phyloP scores from a whole-genome alignment of 23 red algal species.

The Gracilaria caudata region DNA sequence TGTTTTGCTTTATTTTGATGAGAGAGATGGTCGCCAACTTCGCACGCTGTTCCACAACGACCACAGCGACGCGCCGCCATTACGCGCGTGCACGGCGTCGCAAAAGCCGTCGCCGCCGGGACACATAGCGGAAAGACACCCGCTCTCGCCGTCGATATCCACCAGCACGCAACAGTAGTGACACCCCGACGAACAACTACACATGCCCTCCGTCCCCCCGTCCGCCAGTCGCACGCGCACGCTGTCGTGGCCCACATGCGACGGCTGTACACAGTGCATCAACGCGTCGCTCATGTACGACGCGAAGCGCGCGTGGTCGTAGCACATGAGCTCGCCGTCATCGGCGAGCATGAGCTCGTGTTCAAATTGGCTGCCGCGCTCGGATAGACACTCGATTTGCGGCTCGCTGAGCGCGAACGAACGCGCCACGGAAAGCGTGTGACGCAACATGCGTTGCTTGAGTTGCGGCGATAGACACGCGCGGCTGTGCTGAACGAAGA shows the following conservation, averaged over 20 bases:
- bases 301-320: background rate
- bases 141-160: background rate
- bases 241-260: background rate
- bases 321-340: background rate
- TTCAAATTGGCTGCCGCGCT: background rate
- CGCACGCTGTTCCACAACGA: too few relatives aligned
- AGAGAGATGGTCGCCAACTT: too few relatives aligned
- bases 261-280: background rate
- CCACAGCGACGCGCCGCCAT: too few relatives aligned
- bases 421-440: too few relatives aligned
- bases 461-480: too few relatives aligned
- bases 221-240: background rate
- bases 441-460: too few relatives aligned
- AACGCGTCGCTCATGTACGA: background rate
- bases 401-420: too few relatives aligned
- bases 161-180: background rate
- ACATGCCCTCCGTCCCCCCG: background rate
- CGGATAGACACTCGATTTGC: background rate
- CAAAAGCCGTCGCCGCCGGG: background rate
- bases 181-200: background rate
- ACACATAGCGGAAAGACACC: background rate
- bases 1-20: too few relatives aligned
- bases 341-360: background rate
- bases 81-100: background rate
- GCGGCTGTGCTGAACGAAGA: too few relatives aligned